Evolutionary conservation across 2,329 filamentous ascomycete genomes (phyloP).

Genomic region (Aureobasidium sp.): DNA sequence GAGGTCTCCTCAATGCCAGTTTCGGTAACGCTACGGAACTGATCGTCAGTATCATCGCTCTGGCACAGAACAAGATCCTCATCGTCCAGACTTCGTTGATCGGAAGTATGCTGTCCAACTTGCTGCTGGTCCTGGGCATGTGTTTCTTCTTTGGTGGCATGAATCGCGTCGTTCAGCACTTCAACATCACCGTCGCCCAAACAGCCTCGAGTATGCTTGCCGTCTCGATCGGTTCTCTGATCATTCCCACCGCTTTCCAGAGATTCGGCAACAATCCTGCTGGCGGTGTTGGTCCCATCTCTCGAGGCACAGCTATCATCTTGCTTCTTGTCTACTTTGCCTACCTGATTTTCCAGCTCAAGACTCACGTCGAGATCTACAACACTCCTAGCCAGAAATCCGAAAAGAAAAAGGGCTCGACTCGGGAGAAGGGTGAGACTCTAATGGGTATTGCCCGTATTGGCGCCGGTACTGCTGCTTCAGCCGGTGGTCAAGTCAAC

Average conservation of each 20-base stretch:
- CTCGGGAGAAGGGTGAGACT: conserved; percentile 42
- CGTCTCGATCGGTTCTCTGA: conserved; percentile 68
- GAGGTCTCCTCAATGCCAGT: conserved; percentile 79
- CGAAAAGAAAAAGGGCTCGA: conserved; percentile 43
- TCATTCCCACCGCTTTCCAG: conserved; percentile 84
- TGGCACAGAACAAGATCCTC: conserved; percentile 62
- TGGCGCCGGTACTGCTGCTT: conserved; percentile 42
- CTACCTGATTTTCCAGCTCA: conserved; percentile 86
- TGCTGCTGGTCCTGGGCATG: conserved; percentile 83
- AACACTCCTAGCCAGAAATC: conserved; percentile 72
- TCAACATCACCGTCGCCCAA: conserved; percentile 87
- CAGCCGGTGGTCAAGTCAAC: conserved; percentile 42
- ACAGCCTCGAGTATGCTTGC: conserved; percentile 76
- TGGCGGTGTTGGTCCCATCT: conserved; percentile 34
- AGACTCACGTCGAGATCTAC: conserved; percentile 74
- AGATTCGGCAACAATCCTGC: conserved; percentile 32
- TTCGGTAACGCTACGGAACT: conserved; percentile 56
- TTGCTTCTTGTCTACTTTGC: conserved; percentile 73
- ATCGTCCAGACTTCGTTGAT: conserved; percentile 92
- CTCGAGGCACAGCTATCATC: conserved; percentile 68
- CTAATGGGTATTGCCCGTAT: conserved; percentile 43
- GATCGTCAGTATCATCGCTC: conserved; percentile 70
- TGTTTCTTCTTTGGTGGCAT: conserved; percentile 84
- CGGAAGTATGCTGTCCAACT: conserved; percentile 82
- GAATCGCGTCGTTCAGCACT: conserved; percentile 70